A percentile compares a stretch with the other conserved stretches of the same genome.
These are phyloP conservation scores for Malassezia japonica DNA, from an alignment of 1,284 basidiomycete species.

Conservation along the genomic window DNA sequence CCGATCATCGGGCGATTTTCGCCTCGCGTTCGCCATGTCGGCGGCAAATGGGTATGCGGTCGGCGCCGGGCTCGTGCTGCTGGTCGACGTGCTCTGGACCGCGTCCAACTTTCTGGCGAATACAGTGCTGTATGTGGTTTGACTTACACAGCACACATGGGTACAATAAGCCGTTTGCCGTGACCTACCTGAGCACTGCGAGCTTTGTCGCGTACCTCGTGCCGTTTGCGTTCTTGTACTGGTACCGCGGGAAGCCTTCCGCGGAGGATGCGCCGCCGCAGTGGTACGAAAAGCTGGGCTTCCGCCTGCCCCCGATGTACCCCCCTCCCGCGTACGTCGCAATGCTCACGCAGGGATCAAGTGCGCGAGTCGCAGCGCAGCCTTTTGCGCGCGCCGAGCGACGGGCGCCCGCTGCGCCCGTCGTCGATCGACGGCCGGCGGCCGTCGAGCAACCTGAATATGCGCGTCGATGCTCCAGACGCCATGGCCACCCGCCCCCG, in stretches of 20 bases:
- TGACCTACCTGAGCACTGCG: slow-evolving; percentile 79
- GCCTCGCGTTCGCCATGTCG: slow-evolving; percentile 10
- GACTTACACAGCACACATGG: slow-evolving; percentile 29
- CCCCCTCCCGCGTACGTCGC: background rate
- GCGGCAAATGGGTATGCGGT: slow-evolving; percentile 55
- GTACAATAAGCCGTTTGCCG: slow-evolving; percentile 48
- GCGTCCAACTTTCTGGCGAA: slow-evolving; percentile 45
- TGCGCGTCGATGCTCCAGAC: background rate
- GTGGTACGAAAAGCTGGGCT: slow-evolving; percentile 36
- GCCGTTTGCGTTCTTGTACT: slow-evolving; percentile 53
- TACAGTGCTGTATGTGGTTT: slow-evolving; percentile 20
- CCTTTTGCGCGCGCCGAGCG: background rate
- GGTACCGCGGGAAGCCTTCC: background rate
- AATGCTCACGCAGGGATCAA: background rate
- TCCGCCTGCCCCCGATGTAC: slow-evolving; percentile 23
- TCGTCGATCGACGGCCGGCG: slow-evolving; percentile 42
- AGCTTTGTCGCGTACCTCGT: slow-evolving; percentile 81
- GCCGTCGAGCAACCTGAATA: slow-evolving; percentile 22
- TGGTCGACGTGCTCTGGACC: slow-evolving; percentile 76
- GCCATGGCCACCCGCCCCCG: background rate
- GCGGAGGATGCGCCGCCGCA: slow-evolving; percentile 4
- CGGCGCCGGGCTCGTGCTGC: slow-evolving; percentile 63
- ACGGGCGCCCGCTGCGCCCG: slow-evolving; percentile 21
- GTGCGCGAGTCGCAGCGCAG: background rate
- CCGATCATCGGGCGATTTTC: slow-evolving; percentile 4